A percentile compares a stretch with the other conserved stretches of the same genome.
phyloP scores from a whole-genome alignment of 2,329 filamentous ascomycete species.

The Myriosclerotinia scirpicola region DNA sequence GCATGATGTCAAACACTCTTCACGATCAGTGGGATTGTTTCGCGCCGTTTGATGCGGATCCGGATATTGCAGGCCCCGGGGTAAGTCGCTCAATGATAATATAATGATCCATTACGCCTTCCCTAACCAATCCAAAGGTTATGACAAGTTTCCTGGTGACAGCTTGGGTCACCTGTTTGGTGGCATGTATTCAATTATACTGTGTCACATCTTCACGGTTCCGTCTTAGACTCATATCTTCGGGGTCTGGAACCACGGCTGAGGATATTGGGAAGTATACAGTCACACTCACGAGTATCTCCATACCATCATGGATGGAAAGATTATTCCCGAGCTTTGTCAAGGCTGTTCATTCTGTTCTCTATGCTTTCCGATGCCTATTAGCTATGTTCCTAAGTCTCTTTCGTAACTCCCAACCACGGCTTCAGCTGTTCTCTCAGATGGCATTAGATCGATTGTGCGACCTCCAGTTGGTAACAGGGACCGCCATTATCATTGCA shows the following conservation, averaged over 20 bases:
- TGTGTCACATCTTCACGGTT: conserved; percentile 19
- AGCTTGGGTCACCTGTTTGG: conserved; percentile 25
- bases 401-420: conserved; percentile 11
- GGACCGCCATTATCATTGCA: conserved; percentile 27
- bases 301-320: background rate
- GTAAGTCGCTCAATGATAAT: conserved; percentile 18
- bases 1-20: background rate
- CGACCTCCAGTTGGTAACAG: conserved; percentile 26
- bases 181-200: conserved; percentile 25
- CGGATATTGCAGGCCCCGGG: conserved; percentile 26
- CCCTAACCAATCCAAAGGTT: conserved; percentile 22
- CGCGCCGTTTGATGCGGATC: conserved; percentile 23
- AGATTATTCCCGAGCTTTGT: background rate
- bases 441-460: conserved; percentile 25
- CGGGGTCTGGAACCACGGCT: background rate
- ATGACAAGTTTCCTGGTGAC: conserved; percentile 25
- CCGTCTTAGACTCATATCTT: conserved; percentile 4
- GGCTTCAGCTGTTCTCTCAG: conserved; percentile 18
- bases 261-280: conserved; percentile 22
- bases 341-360: background rate
- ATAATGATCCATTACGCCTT: background rate
- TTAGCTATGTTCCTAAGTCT: conserved; percentile 16
- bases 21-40: conserved; percentile 16
- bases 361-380: background rate
- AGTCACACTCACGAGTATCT: background rate